Evolutionary conservation across 148 eudicot species (phyloP), one percentile per base, ranked within the genome.

Genomic region (Nepenthes mirabilis): DNA sequence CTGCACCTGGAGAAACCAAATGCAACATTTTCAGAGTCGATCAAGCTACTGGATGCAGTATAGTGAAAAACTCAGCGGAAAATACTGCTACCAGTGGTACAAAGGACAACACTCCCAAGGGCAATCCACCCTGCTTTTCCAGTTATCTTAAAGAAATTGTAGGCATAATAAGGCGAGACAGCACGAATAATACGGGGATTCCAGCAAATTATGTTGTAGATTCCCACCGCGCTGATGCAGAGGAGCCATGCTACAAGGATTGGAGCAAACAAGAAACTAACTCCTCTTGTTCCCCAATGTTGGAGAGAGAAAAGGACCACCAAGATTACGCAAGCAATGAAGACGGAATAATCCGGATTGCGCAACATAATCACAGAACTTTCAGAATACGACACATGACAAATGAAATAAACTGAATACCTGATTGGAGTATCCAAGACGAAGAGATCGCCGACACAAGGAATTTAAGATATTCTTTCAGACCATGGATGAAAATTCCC

Each of bases 261-360:
- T 8, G 94, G 94, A 13, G 94, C 94, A 66, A 86, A 86, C 65
- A 86, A 61, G 75, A 83, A 86, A 36, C 77, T 81, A 43, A 86
- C 89, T 75, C 68, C 71, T 40, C 75, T 79, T 51, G 94, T 86
- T 65, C 94, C 88, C 51, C 78, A 73, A 61, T 83, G 86, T 62
- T 83, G 94, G 36, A 80, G 70, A 34, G 86, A 75, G 66, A 86
- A 83, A 43, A 80, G 70, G 11, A 57, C 77, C 64, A 86, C 77
- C 56, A 86, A 66, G 47, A 86, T 81, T 67, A 79, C 61, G 57
- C 86, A 83, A 3, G 87, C 23, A 23, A 23, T 23, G 23, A 23
- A 23, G 23, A 23, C 23, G 23, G 23, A 23, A 23, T 23, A 23
- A 23, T 23, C 23, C 0, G 73, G 35, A 79, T 58, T 34, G 63